Base-by-base conservation (phyloP, 495 filamentous ascomycete species). In the Hypoxylon lenormandii region DNA sequence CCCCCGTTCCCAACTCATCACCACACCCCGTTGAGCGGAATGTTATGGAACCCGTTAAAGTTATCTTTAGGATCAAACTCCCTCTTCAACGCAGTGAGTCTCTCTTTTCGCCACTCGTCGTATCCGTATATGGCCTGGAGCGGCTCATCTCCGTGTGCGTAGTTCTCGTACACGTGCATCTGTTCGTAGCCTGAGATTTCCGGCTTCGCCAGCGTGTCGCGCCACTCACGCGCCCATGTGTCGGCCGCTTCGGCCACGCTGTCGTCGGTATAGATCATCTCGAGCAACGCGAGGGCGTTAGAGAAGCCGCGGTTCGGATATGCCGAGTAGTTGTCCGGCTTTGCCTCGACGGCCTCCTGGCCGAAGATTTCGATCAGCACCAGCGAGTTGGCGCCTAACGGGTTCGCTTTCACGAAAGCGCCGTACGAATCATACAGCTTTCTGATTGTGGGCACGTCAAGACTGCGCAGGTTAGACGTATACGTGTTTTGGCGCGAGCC, bases 91-190 rank as follows among this genome's bases (percentile, higher is more conserved):
- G 49, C 43, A 22, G 60, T 74, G 33, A 82, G 64, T 36, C 59
- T 73, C 43, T 74, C 60, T 54, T 79, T 49, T 23, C 82, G 67
- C 80, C 78, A 81, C 15, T 64, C 15, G 13, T 82, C 81, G 68
- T 78, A 80, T 12, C 82, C 80, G 65, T 83, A 84, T 40, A 78
- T 37, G 0, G 57, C 60, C 49, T 77, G 70, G 5, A 67, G 54
- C 6, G 60, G 49, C 72, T 85, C 81, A 16, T 78, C 64, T 1
- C 79, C 80, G 16, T 69, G 56, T 3, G 80, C 80, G 70, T 84
- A 83, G 55, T 84, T 84, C 5, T 79, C 70, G 59, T 84, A 84
- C 1, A 71, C 73, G 43, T 69, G 64, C 18, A 75, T 60, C 22
- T 51, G 10, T 2, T 49, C n/a, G 18, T 77, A 72, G 2, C 56